These are phyloP conservation scores for Malus fusca DNA, from an alignment of 306 rosid genomes.

Conservation along the genomic window DNA sequence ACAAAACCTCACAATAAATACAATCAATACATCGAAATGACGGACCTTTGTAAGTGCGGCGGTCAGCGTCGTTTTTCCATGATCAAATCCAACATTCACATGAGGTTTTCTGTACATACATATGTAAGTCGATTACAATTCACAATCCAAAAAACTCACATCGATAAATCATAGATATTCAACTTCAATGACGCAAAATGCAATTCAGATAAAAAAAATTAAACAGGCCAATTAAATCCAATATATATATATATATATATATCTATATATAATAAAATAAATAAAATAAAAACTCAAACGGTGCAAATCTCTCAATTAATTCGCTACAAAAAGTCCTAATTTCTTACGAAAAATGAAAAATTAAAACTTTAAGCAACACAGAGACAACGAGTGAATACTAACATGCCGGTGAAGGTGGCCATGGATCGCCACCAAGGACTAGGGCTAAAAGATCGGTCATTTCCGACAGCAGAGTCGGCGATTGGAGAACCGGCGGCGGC, in stretches of 20 bases:
- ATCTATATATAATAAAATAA: no score
- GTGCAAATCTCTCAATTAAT: not conserved
- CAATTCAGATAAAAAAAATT: not conserved
- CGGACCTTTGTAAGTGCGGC: conserved; percentile 92
- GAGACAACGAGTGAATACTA: not conserved
- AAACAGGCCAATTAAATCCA: not conserved
- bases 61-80: conserved; percentile 89
- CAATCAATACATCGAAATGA: conserved; percentile 1
- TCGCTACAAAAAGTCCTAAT: not conserved
- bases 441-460: conserved; percentile 37
- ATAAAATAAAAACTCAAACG: not conserved
- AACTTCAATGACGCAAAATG: not conserved
- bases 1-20: not conserved
- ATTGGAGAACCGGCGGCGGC: conserved; percentile 22
- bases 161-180: no score
- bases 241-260: no score
- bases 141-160: not conserved
- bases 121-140: not conserved
- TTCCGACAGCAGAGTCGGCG: conserved; percentile 26
- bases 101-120: conserved; percentile 66
- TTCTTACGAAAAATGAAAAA: not conserved
- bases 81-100: conserved; percentile 91
- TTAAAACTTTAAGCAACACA: not conserved
- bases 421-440: conserved; percentile 68
- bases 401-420: conserved; percentile 89